These are phyloP conservation scores for Prinsepia uniflora DNA, from an alignment of 306 rosid species.

Conservation along the genomic window DNA sequence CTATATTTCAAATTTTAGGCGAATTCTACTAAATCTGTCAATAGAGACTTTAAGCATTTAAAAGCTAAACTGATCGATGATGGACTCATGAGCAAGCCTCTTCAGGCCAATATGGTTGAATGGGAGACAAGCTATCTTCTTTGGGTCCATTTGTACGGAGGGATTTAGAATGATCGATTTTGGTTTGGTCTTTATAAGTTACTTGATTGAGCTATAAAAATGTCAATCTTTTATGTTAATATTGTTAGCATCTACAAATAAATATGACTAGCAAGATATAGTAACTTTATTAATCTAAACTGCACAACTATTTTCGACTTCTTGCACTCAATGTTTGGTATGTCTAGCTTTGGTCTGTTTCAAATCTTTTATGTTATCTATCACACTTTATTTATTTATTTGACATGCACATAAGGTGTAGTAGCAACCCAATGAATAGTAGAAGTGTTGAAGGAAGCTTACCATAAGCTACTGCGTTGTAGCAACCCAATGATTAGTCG, in stretches of 20 bases:
- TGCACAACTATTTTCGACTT: too few species aligned
- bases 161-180: background rate
- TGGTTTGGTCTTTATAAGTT: background rate
- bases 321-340: too few species aligned
- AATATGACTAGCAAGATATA: background rate
- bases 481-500: too few species aligned
- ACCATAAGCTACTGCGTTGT: too few species aligned
- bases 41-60: constrained; percentile 62
- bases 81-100: constrained; percentile 64
- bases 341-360: too few species aligned
- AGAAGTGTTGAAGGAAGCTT: too few species aligned
- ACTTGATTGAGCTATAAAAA: background rate
- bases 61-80: constrained; percentile 69
- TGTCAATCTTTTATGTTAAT: background rate
- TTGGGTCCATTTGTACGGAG: background rate
- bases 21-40: constrained; percentile 64
- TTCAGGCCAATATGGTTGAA: constrained; percentile 68
- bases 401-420: too few species aligned
- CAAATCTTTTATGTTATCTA: too few species aligned
- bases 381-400: too few species aligned
- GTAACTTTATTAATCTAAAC: too few species aligned
- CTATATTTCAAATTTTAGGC: constrained; percentile 41
- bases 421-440: too few species aligned
- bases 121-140: constrained; percentile 52
- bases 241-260: background rate